Conservation (phyloP, 345 rosid species). For the Lenwebbia sp. region DNA sequence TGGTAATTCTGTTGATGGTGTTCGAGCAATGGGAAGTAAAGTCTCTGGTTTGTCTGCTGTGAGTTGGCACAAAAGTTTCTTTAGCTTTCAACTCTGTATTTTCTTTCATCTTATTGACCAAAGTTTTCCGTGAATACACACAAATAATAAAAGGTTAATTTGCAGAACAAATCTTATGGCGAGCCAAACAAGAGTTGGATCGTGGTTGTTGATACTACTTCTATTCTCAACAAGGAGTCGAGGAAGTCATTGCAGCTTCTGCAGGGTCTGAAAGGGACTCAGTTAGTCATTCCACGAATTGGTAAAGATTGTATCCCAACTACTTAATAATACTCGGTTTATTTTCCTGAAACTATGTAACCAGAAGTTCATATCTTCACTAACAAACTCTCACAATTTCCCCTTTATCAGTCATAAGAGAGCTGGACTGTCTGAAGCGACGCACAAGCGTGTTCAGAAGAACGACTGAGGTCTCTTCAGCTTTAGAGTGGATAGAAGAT, state of each 20-base stretch:
- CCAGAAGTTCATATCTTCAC: background rate
- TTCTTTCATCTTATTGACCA: background rate
- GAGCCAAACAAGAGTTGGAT: slow-evolving; percentile 51
- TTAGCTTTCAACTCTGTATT: background rate
- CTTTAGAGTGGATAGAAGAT: slow-evolving; percentile 73
- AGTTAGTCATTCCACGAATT: slow-evolving; percentile 52
- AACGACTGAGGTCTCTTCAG: slow-evolving; percentile 41
- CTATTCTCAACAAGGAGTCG: slow-evolving; percentile 60
- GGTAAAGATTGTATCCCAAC: slow-evolving; percentile 25
- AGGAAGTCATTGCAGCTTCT: slow-evolving; percentile 66
- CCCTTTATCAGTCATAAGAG: slow-evolving; percentile 46
- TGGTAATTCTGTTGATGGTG: slow-evolving; percentile 6
- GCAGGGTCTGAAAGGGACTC: slow-evolving; percentile 84
- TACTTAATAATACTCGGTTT: background rate
- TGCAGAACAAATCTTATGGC: slow-evolving; percentile 32
- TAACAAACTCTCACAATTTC: background rate
- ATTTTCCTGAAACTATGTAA: background rate
- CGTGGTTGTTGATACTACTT: slow-evolving; percentile 57
- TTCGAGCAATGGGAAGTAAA: slow-evolving; percentile 8
- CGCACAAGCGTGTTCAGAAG: slow-evolving; percentile 40
- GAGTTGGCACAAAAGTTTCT: slow-evolving; percentile 12
- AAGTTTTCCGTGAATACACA: background rate
- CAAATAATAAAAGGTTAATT: background rate
- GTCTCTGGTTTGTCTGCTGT: slow-evolving; percentile 26
- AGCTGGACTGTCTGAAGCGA: slow-evolving; percentile 54